Percentiles rank a stretch among this genome's conserved stretches.
Conservation (phyloP, 108 stramenopile species). For the Discostella pseudostelligera region DNA sequence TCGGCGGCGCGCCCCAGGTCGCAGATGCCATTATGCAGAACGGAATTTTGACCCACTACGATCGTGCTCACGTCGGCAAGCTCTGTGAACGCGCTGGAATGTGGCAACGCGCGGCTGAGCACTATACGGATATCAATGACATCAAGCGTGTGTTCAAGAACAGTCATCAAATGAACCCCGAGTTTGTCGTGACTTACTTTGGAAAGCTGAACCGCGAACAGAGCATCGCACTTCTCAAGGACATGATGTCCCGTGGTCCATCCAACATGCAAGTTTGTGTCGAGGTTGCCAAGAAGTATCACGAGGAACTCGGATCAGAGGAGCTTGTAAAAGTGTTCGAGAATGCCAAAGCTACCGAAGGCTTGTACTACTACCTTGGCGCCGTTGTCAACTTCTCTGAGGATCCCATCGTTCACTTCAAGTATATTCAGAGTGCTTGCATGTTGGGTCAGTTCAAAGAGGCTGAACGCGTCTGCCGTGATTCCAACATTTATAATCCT, state of each 20-base stretch:
- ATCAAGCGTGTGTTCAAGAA: constrained; percentile 98
- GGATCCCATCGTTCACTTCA: constrained; percentile 97
- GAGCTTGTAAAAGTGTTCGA: constrained; percentile 96
- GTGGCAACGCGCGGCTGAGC: constrained; percentile 99
- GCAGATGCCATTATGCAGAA: constrained; percentile 99
- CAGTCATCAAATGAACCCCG: constrained; percentile 93
- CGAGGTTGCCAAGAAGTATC: constrained; percentile 98
- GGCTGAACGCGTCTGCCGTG: constrained; percentile 99
- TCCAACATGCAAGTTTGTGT: constrained; percentile 95
- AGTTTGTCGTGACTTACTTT: constrained; percentile 96
- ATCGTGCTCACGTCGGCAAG: constrained; percentile 95
- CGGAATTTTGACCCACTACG: constrained; percentile 98
- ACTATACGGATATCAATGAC: constrained; percentile 97
- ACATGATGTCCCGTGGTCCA: constrained; percentile 92
- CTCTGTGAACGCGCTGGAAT: constrained; percentile 97
- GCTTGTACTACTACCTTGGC: constrained; percentile 97
- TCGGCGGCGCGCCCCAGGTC: constrained; percentile 98
- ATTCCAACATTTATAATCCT: constrained; percentile 97
- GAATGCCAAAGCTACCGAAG: constrained; percentile 93
- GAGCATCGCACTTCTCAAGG: constrained; percentile 92
- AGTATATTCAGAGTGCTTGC: constrained; percentile 97
- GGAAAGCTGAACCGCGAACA: constrained; percentile 94
- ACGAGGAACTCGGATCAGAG: constrained; percentile 96
- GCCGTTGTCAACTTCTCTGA: constrained; percentile 96
- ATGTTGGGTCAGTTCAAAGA: constrained; percentile 96